These are phyloP conservation scores for Urtica urens DNA, from an alignment of 306 rosid genomes.

Conservation along the genomic window DNA sequence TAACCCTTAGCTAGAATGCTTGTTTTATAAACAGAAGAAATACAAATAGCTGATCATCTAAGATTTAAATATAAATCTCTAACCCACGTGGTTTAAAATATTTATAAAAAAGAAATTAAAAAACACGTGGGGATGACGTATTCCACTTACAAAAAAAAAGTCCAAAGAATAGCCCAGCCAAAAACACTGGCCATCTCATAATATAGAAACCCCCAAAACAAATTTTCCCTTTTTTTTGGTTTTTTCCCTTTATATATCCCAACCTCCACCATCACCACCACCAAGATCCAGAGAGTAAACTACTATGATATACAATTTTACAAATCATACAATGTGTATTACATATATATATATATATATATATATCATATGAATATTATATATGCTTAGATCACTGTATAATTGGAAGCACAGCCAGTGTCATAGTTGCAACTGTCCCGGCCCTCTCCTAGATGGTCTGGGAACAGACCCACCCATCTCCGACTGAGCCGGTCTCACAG, in stretches of 20 bases:
- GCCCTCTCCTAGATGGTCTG: constrained; percentile 43
- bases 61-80: constrained; percentile 25
- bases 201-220: constrained; percentile 16
- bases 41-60: constrained; percentile 23
- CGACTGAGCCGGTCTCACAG: constrained; percentile 20
- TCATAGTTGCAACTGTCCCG: constrained; percentile 42
- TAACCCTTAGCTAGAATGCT: constrained; percentile 17
- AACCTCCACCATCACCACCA: constrained; percentile 42
- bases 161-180: constrained; percentile 55
- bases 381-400: constrained; percentile 26
- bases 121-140: constrained; percentile 62
- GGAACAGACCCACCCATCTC: constrained; percentile 43
- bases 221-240: neutral
- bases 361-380: too few species aligned
- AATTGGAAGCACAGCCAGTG: constrained; percentile 16
- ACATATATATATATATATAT: too few species aligned
- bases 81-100: constrained; percentile 68
- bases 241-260: constrained; percentile 29
- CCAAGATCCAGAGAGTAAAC: constrained; percentile 29
- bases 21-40: constrained; percentile 14
- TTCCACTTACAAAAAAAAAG: constrained; percentile 41
- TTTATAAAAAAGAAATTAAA: constrained; percentile 57
- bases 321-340: constrained; percentile 47
- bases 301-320: constrained; percentile 85
- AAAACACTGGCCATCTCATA: constrained; percentile 32